Percentiles rank a stretch among this genome's conserved stretches.
Evolutionary conservation across 2,329 filamentous ascomycete genomes (phyloP).

Genomic region (Neospermospora avenae): DNA sequence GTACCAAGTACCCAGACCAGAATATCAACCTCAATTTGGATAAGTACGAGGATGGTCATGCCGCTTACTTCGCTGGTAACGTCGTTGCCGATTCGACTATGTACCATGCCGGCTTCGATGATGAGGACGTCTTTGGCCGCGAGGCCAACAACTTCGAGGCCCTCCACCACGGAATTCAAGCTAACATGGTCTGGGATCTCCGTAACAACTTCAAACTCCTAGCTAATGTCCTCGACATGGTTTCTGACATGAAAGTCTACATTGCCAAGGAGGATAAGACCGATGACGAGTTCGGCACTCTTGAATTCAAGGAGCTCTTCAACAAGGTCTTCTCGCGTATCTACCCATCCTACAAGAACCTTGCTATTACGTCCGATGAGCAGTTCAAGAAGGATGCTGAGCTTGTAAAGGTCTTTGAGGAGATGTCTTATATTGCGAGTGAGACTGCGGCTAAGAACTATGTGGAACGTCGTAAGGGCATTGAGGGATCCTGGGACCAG

Average conservation of each 20-base stretch:
- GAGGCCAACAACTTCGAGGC: background rate
- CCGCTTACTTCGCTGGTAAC: background rate
- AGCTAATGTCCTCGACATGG: background rate
- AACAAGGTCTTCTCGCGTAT: background rate
- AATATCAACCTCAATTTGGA: background rate
- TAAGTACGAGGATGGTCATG: background rate
- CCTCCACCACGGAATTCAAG: background rate
- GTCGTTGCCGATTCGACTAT: background rate
- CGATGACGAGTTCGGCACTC: background rate
- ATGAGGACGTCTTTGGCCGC: background rate
- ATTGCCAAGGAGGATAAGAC: background rate
- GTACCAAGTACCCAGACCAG: background rate
- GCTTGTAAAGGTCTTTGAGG: background rate
- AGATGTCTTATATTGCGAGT: background rate
- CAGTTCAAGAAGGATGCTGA: background rate
- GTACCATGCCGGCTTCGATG: background rate
- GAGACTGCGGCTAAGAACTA: background rate
- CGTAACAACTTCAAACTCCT: background rate
- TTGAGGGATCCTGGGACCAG: background rate
- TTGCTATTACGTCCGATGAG: background rate
- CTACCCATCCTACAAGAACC: background rate
- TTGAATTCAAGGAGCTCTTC: conserved; percentile 1
- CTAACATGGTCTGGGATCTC: background rate
- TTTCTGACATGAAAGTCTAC: background rate
- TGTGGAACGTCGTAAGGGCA: background rate